Evolutionary conservation across 2,329 filamentous ascomycete genomes (phyloP).

Genomic region (Clonostachys rhizophaga): DNA sequence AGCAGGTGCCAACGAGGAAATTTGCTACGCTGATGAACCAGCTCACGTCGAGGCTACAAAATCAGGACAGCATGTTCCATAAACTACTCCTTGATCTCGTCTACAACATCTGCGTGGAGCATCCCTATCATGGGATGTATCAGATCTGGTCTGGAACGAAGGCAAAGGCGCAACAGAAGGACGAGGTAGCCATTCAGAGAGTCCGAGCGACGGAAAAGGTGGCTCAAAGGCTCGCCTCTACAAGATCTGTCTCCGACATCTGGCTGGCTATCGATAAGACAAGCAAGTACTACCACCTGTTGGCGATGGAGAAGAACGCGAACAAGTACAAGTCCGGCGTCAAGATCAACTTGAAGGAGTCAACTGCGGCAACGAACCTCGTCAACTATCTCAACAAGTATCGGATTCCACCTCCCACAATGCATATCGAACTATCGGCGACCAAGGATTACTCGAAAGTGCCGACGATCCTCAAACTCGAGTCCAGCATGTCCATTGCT

Average conservation of each 20-base stretch:
- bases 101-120: constrained; percentile 80
- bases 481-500: constrained; percentile 76
- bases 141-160: constrained; percentile 85
- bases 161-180: constrained; percentile 63
- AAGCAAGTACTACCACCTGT: constrained; percentile 59
- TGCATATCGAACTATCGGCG: constrained; percentile 72
- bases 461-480: constrained; percentile 69
- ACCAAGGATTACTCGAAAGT: constrained; percentile 73
- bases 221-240: constrained; percentile 54
- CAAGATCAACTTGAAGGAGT: constrained; percentile 61
- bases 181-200: constrained; percentile 70
- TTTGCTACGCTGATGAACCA: constrained; percentile 95
- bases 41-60: constrained; percentile 84
- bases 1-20: constrained; percentile 79
- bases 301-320: constrained; percentile 62
- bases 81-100: constrained; percentile 68
- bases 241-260: constrained; percentile 41
- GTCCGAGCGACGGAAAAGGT: constrained; percentile 69
- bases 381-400: constrained; percentile 58
- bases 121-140: constrained; percentile 96
- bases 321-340: constrained; percentile 63
- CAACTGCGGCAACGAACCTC: constrained; percentile 57
- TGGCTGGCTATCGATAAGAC: constrained; percentile 73
- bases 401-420: constrained; percentile 80
- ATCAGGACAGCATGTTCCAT: constrained; percentile 70